phyloP scores from a whole-genome alignment of 495 filamentous ascomycete species.

The Barbatosphaeria neglecta region DNA sequence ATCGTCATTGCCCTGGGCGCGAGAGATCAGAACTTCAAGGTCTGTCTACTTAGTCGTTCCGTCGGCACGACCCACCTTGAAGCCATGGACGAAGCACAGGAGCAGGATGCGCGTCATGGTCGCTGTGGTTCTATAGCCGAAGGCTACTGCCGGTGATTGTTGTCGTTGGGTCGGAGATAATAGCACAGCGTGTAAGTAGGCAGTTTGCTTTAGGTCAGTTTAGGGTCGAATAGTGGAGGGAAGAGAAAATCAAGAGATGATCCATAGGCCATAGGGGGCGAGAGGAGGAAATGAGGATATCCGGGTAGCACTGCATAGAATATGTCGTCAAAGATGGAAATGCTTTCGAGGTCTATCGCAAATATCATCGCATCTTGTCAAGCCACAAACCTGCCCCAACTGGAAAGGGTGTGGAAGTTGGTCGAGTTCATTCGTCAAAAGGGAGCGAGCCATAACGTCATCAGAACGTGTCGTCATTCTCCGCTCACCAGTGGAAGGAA shows the following conservation, averaged over 20 bases:
- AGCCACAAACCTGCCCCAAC: not conserved
- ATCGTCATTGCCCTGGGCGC: slow-evolving; percentile 63
- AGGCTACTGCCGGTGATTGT: no score
- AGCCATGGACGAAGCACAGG: slow-evolving; percentile 87
- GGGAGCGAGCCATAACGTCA: not conserved
- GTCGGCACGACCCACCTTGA: slow-evolving; percentile 73
- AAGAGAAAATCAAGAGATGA: no score
- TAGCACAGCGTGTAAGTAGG: not conserved
- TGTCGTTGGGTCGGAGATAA: no score
- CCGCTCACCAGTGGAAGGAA: no score
- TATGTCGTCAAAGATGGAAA: no score
- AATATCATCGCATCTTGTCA: no score
- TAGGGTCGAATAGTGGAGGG: no score
- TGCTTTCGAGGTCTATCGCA: no score
- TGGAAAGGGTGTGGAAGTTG: not conserved
- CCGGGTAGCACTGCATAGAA: no score
- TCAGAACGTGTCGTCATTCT: not conserved
- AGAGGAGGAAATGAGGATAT: no score
- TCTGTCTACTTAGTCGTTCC: no score
- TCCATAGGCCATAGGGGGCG: no score
- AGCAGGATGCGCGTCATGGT: slow-evolving; percentile 71
- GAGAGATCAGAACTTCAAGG: not conserved
- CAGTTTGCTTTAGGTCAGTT: not conserved
- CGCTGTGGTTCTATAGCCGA: not conserved
- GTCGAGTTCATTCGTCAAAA: not conserved